These are phyloP conservation scores for Talaromyces sp. DNA, from an alignment of 2,329 filamentous ascomycete genomes.

Conservation along the genomic window DNA sequence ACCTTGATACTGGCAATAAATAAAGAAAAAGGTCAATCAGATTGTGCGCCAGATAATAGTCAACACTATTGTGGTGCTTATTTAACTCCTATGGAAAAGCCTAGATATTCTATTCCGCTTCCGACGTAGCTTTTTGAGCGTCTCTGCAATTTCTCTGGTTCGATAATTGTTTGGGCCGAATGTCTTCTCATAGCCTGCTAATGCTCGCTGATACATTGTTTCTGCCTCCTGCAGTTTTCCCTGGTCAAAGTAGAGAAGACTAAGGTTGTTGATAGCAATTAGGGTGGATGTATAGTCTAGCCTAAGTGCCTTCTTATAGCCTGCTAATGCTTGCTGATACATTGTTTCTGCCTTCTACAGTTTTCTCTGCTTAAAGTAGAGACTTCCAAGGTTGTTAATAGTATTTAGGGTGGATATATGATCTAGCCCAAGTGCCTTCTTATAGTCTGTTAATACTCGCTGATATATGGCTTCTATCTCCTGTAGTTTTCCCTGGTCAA, in stretches of 20 bases:
- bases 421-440: too few relatives aligned
- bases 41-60: too few relatives aligned
- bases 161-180: not conserved
- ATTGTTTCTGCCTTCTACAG: not conserved
- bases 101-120: too few relatives aligned
- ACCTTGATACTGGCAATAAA: too few relatives aligned
- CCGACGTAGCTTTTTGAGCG: too few relatives aligned
- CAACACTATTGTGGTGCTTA: too few relatives aligned
- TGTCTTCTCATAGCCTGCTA: not conserved
- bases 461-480: not conserved
- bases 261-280: not conserved
- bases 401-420: slow-evolving; percentile 13
- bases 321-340: not conserved
- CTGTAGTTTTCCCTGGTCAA: not conserved
- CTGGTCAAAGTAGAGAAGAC: not conserved
- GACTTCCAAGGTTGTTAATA: not conserved
- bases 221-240: not conserved
- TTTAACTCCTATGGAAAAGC: too few relatives aligned
- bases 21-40: too few relatives aligned
- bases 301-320: not conserved
- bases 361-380: not conserved
- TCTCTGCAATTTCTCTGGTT: too few relatives aligned
- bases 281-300: slow-evolving; percentile 1
- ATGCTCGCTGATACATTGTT: not conserved
- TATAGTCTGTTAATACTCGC: too few relatives aligned